A percentile compares a stretch with the other conserved stretches of the same genome.
Evolutionary conservation across 2,329 filamentous ascomycete genomes (phyloP).

Genomic region (Xenosphaeropsis pyriputrescens): DNA sequence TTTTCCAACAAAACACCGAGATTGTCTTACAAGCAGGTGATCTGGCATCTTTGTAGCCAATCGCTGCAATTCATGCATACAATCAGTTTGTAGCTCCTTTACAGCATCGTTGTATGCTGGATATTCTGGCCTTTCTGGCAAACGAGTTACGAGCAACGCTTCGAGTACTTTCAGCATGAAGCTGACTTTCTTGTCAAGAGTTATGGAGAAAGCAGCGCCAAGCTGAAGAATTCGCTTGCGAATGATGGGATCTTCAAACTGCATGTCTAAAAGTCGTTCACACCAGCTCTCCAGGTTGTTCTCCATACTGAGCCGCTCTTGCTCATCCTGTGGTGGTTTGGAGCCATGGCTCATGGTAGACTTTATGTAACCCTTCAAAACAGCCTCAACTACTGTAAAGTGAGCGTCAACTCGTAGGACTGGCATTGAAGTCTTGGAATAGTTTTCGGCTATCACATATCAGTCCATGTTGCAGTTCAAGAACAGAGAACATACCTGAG

Average conservation of each 20-base stretch:
- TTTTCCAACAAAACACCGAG: too few species aligned
- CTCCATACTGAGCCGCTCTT: conserved; percentile 41
- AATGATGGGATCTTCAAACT: conserved; percentile 71
- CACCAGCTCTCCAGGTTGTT: conserved; percentile 59
- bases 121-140: conserved; percentile 56
- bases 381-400: conserved; percentile 77
- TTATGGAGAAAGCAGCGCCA: conserved; percentile 73
- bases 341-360: conserved; percentile 45
- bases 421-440: conserved; percentile 56
- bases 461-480: too few species aligned
- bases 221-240: conserved; percentile 70
- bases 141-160: conserved; percentile 74
- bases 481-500: conserved; percentile 17
- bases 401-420: conserved; percentile 75
- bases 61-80: conserved; percentile 76
- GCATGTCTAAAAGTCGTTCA: conserved; percentile 51
- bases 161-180: conserved; percentile 87
- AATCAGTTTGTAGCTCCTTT: conserved; percentile 73
- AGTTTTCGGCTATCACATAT: conserved; percentile 27
- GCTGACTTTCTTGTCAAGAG: conserved; percentile 58
- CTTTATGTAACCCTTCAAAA: conserved; percentile 76
- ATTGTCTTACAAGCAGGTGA: conserved; percentile 36
- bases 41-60: conserved; percentile 85
- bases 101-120: conserved; percentile 74
- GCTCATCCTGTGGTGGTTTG: conserved; percentile 32